Evolutionary conservation across 2,329 filamentous ascomycete genomes (phyloP).

Genomic region (Corinectria fuckeliana): DNA sequence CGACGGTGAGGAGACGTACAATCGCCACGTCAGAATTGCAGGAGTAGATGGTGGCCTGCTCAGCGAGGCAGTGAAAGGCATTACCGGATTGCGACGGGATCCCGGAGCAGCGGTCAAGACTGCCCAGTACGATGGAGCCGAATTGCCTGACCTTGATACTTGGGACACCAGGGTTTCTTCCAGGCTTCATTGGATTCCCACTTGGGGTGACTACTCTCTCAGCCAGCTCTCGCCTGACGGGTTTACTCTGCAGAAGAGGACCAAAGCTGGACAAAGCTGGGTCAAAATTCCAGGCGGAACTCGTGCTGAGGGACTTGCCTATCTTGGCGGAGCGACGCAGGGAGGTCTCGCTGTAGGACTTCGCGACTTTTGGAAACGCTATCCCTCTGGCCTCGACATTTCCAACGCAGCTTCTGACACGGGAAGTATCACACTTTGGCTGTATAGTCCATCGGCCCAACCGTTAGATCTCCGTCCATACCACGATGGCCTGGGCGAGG

Average conservation of each 20-base stretch:
- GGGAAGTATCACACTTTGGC: constrained; percentile 63
- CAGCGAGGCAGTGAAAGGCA: constrained; percentile 63
- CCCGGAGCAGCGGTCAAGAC: constrained; percentile 56
- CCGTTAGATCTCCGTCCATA: constrained; percentile 64
- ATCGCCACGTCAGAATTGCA: constrained; percentile 64
- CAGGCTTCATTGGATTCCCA: constrained; percentile 61
- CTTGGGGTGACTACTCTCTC: constrained; percentile 64
- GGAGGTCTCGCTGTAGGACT: constrained; percentile 67
- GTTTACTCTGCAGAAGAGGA: constrained; percentile 66
- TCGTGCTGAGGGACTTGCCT: constrained; percentile 61
- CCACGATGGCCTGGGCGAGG: constrained; percentile 62
- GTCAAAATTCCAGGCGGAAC: constrained; percentile 63
- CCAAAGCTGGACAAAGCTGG: constrained; percentile 63
- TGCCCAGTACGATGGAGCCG: constrained; percentile 57
- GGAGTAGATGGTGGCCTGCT: constrained; percentile 62
- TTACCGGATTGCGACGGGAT: constrained; percentile 64
- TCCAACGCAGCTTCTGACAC: constrained; percentile 54
- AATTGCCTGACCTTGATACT: constrained; percentile 50
- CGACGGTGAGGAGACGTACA: constrained; percentile 57
- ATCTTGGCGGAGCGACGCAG: constrained; percentile 61
- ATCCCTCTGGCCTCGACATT: constrained; percentile 64
- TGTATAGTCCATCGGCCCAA: constrained; percentile 63
- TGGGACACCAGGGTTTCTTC: constrained; percentile 55
- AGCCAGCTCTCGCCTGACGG: constrained; percentile 65
- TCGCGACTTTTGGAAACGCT: constrained; percentile 69